Evolutionary conservation across 1,284 basidiomycete species (phyloP), one percentile per base, ranked within the genome.

Genomic region (Cryptococcus sp.): DNA sequence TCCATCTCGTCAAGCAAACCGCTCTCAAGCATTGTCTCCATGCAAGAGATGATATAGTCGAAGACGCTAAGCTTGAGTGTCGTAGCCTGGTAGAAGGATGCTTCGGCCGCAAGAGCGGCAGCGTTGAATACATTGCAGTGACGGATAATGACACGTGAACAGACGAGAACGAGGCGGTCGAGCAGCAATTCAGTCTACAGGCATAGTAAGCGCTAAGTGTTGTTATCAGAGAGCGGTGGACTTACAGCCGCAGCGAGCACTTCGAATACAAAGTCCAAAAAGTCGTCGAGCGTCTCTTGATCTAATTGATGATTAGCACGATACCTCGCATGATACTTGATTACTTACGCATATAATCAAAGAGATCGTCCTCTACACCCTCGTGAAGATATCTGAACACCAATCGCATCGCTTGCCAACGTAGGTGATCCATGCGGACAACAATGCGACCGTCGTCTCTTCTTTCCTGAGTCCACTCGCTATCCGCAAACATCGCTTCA

Each of bases 1-100:
- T 88, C 82, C 48, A 97, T 83, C 50, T 81, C 78, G 64, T 89
- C 89, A 22, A 99, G 83, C 67, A 93, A 84, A 5, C 85, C 84
- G 29, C 82, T 83, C 73, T 97, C 93, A 22, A 99, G 83, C 54
- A 97, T 83, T 0, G 88, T 87, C 75, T 99, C 96, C 81, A 97
- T 82, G 70, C 91, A 93, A 57, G 85, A 84, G 2, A 85, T 80
- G 65, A 94, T 87, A 77, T 94, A 98, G 44, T 84, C 84, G 74
- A 94, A 89, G 17, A 94, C 81, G 49, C 87, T 84, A 22, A 84
- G 81, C 29, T 87, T 84, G 53, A 99, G 85, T 5, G 85, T 83
- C 17, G 79, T 74, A 1, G 89, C 89, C 66, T 93, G 83, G 78
- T 87, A 89, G 72, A 90, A 86, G 0, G 87, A 84, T 0, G 93